These are phyloP conservation scores for Patellifolia procumbens DNA, from an alignment of 179 eudicot species.

Conservation along the genomic window DNA sequence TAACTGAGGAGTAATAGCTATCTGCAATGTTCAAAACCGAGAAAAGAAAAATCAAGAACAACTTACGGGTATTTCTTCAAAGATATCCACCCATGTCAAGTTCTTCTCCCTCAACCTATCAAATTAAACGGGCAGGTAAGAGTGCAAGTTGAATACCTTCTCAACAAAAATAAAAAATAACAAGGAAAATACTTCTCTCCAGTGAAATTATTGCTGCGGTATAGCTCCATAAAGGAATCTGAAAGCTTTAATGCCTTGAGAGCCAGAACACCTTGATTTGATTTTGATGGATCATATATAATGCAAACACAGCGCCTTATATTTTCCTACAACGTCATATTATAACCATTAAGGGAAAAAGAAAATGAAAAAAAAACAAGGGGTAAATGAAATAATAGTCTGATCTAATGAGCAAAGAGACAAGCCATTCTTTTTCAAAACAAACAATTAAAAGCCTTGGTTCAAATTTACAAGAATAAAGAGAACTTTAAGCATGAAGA, in stretches of 20 bases:
- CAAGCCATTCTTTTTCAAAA: neutral
- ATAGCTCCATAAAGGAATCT: constrained; percentile 96
- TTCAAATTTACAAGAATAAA: neutral
- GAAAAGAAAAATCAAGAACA: constrained; percentile 11
- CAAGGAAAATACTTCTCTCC: constrained; percentile 76
- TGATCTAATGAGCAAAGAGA: neutral
- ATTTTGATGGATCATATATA: constrained; percentile 93
- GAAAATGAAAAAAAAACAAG: neutral
- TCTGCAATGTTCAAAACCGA: neutral
- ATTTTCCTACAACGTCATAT: constrained; percentile 68
- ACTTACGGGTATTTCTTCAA: constrained; percentile 98
- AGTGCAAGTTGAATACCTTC: neutral
- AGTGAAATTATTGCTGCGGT: constrained; percentile 78
- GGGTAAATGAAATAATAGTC: neutral
- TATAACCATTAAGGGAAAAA: neutral
- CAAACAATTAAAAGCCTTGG: no score
- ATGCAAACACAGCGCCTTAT: constrained; percentile 96
- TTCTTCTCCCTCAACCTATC: constrained; percentile 94
- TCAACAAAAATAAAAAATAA: neutral
- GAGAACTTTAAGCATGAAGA: neutral
- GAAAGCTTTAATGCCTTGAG: constrained; percentile 95
- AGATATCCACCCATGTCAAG: constrained; percentile 92
- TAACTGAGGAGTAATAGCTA: neutral
- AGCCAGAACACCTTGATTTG: constrained; percentile 92
- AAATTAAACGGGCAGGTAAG: constrained; percentile 26